Evolutionary conservation across 2,329 filamentous ascomycete species (phyloP), one percentile per base, ranked within the genome.

Genomic region (Colletotrichum sojae): DNA sequence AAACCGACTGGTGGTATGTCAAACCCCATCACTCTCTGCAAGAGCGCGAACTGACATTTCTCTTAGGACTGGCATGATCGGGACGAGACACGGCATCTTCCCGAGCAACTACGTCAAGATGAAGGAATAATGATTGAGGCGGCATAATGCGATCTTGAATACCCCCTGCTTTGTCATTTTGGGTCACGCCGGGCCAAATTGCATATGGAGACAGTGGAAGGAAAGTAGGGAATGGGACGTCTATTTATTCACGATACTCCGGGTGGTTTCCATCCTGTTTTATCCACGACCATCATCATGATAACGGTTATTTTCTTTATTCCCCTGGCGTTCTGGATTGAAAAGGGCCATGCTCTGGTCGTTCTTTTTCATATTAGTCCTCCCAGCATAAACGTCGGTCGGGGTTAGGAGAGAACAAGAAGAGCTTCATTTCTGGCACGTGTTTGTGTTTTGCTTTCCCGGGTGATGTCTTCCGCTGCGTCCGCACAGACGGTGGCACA

Each of bases 1-100:
- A 94, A 67, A 95, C 94, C 66, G 95, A 98, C 79, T 98, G 95
- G 95, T 98, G 95, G 90, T 92, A 85, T 74, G 89, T 88, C 67
- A 54, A 12, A n/a, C 6, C 22, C 13, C n/a, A 3, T 39, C 2
- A 25, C 16, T 52, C 20, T 13, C 46, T 6, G 6, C 16, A 31
- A 67, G 20, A 63, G 22, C 6, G 6, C 64, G 20, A 53, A 13
- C 40, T 63, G 27, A 52, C 31, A 52, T 45, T 18, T 6, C 25
- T 27, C 15, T 16, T 73, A 92, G 90, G 96, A 98, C 95, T 18
- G 96, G 96, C 27, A 91, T 92, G 81, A 91, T 98, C 76, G 95
- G 95, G 36, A 88, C 90, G 73, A 88, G 90, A 74, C 93, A 95
- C 63, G 96, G 96, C 45, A 97, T 98, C 73, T 99, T 99, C 82